Evolutionary conservation across 345 rosid genomes (phyloP), one percentile per base, ranked within the genome.

Genomic region (Iberis pinnata): DNA sequence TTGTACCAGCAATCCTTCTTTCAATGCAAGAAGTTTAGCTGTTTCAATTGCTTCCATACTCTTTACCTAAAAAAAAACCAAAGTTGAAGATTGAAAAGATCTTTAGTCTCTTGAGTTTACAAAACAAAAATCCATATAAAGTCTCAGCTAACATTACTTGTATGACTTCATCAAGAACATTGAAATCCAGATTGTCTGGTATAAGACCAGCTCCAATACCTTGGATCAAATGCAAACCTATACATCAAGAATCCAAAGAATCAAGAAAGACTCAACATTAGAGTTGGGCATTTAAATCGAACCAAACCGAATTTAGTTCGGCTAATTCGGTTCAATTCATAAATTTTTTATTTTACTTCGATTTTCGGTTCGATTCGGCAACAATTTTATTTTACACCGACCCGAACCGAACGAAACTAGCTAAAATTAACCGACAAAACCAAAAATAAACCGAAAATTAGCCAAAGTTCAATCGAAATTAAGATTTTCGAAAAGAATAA

Each of bases 1-100:
- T 22, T 66, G 36, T 67, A 80, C 85, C 73, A 80, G 71, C 52
- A 80, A 65, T 15, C 85, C 85, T 77, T 80, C 85, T 71, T 63
- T 80, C 61, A 75, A 16, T 10, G 85, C 85, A 26, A 80, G 76
- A 33, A 57, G 71, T 27, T 50, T 77, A 10, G 85, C 78, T 44
- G 78, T 74, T 60, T 77, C 80, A 46, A 77, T 77, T 15, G 85
- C 63, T 26, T 80, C 80, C 44, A 51, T 59, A 3, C 85, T 70
- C 12, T 76, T 61, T 49, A 80, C 61, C 85, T 77, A 60, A 32
- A 56, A 53, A 6, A n/a, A 47, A 44, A 27, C 41, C 47, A 18
- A 25, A n/a, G n/a, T n/a, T n/a, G n/a, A n/a, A n/a, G n/a, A n/a
- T n/a, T n/a, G n/a, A n/a, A n/a, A n/a, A n/a, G n/a, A n/a, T n/a